Base-by-base conservation (phyloP, 2,329 filamentous ascomycete species). In the Hysterium pulicare region DNA sequence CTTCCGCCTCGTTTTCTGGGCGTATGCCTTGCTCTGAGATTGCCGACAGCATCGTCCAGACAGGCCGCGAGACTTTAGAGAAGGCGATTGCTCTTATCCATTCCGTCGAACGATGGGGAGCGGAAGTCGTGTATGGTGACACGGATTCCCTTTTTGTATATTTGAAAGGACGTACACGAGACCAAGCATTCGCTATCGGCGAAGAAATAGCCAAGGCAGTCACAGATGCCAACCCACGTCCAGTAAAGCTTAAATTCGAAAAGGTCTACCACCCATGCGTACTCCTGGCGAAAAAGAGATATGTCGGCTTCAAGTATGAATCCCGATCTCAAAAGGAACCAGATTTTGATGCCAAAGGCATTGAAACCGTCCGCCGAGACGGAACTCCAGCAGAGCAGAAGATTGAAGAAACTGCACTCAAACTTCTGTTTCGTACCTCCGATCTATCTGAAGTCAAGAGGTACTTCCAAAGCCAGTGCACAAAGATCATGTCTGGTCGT, bases 21-120 rank as follows among this genome's bases (percentile, higher is more conserved):
- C 82, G 93, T 19, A 97, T 98, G 93, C 93, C 93, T 0, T 98
- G 93, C 65, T 89, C 90, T 1, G 93, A 98, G 66, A 95, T 98
- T 50, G 93, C 93, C 6, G 93, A 98, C 70, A 95, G 89, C 66
- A 98, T 98, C 57, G 93, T 98, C 0, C 91, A 98, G 65, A 95
- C 91, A 0, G 93, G 87, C 1, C 82, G 93, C 10, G 93, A 98
- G 68, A 98, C 91, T 0, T 78, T 98, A 1, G 93, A 98, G 66
- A 89, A 89, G 47, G 87, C 93, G 2, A 95, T 97, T 49, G 89
- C 90, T 0, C 76, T 90, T 43, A 97, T 98, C 28, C 93, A 98
- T 59, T 89, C 88, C 0, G 83, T 90, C 10, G 79, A 84, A 50
- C 78, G 80, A 47, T 98, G 94, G 94, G 86, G 84, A 8, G 93